Conservation (phyloP, 441 rosid genomes). For the Theobroma grandiflorum region DNA sequence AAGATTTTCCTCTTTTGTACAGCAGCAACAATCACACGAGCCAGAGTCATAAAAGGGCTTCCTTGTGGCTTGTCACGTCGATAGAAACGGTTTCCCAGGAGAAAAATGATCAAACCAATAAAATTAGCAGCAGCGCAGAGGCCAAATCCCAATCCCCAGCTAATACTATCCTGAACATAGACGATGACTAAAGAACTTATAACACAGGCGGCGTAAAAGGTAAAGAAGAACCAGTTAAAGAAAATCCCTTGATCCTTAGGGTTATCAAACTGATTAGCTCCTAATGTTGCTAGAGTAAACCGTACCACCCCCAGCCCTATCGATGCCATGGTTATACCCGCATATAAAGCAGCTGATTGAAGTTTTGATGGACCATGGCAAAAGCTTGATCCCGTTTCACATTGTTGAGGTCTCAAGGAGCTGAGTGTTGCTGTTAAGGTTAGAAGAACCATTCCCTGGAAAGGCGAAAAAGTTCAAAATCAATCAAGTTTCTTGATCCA, state of each 20-base stretch:
- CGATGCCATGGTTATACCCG: constrained; percentile 30
- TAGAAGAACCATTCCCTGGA: constrained; percentile 36
- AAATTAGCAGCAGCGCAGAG: constrained; percentile 28
- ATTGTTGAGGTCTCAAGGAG: constrained; percentile 28
- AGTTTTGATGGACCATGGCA: constrained; percentile 29
- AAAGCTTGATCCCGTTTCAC: constrained; percentile 23
- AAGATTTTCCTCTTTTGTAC: constrained; percentile 31
- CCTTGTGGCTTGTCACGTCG: constrained; percentile 33
- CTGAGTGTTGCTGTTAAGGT: constrained; percentile 33
- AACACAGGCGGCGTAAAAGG: constrained; percentile 21
- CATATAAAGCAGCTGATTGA: constrained; percentile 33
- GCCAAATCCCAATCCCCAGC: constrained; percentile 46
- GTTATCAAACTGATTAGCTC: constrained; percentile 44
- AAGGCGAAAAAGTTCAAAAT: background rate
- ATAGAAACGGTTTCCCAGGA: constrained; percentile 34
- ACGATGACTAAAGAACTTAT: constrained; percentile 26
- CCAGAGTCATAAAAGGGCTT: constrained; percentile 37
- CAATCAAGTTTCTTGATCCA: background rate
- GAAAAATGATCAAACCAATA: constrained; percentile 26
- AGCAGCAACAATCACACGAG: constrained; percentile 40
- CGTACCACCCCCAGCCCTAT: constrained; percentile 31
- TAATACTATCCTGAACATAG: constrained; percentile 36
- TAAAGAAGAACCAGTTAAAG: constrained; percentile 43
- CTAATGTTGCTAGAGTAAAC: constrained; percentile 35
- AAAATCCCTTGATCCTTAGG: constrained; percentile 30